Base-by-base conservation (phyloP, 2,329 filamentous ascomycete species). In the Arthroderma uncinatum region DNA sequence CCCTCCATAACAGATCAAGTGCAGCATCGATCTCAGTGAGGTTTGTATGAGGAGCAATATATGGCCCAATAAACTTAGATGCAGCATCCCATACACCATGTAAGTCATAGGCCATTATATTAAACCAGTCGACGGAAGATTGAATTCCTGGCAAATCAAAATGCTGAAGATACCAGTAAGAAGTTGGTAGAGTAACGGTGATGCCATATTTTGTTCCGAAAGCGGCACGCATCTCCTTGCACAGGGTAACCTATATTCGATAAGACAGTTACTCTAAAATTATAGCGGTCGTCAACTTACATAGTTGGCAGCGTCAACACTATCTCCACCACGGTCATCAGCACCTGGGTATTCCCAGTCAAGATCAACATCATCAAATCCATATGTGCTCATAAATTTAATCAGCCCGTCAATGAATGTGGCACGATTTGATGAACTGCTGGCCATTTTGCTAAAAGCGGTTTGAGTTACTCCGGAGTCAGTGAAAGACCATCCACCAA, bases 1-100 rank as follows among this genome's bases (percentile, higher is more conserved):
- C 71, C 54, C 68, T 74, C 73, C 73, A 78, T 0, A 79, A 58
- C 0, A 73, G 72, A 0, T 69, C 39, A 0, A 72, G 65, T 1
- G 68, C 64, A 2, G 67, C 67, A 1, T 60, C 55, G n/a, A 78
- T 76, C 39, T 78, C 75, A 0, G 63, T 62, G 1, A 79, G 67
- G 40, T 77, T 68, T 0, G 75, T 69, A 21, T 79, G 75, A 0
- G 69, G 64, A 0, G 66, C 65, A 1, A 78, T 63, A 2, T 65
- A 40, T 12, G 7, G 7, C 2, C 57, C 53, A 3, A 25, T 55
- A n/a, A 10, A 50, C 19, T 55, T 39, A 7, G 57, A 37, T n/a
- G 58, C 48, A 9, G 40, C 28, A 44, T 70, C 67, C 66, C 67
- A 70, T 7, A 60, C 58, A 2, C 66, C 66, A 52, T 65, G 66